A percentile compares a stretch with the other conserved stretches of the same genome.
These are phyloP conservation scores for Ceratocystis variospora DNA, from an alignment of 2,329 filamentous ascomycete genomes.

Conservation along the genomic window DNA sequence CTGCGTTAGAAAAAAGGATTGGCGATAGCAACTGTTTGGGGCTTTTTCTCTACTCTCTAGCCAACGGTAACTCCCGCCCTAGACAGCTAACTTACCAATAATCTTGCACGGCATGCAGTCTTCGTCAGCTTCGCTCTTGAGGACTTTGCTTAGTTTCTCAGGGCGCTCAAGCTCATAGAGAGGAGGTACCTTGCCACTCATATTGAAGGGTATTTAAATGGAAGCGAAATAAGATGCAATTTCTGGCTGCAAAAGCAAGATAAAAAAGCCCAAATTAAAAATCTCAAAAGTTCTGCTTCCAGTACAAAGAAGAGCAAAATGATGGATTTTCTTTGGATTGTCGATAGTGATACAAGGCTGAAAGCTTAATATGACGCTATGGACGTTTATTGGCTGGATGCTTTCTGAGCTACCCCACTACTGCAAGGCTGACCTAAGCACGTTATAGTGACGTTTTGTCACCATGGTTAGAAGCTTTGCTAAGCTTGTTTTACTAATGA, in stretches of 20 bases:
- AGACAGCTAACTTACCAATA: constrained; percentile 41
- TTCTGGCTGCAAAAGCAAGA: not conserved
- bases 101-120: constrained; percentile 61
- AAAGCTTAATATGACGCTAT: not conserved
- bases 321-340: not conserved
- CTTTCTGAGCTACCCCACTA: not conserved
- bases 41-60: not conserved
- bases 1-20: not conserved
- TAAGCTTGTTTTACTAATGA: not conserved
- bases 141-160: constrained; percentile 45
- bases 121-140: constrained; percentile 42
- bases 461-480: not conserved
- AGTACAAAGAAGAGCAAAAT: not conserved
- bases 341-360: constrained; percentile 3
- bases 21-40: not conserved
- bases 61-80: not conserved
- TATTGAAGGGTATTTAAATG: not conserved
- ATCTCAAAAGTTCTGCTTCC: not conserved
- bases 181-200: constrained; percentile 28
- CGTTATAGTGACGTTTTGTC: not conserved
- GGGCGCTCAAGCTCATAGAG: constrained; percentile 44
- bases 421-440: not conserved
- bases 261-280: not conserved
- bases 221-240: not conserved
- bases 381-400: not conserved